phyloP scores from a whole-genome alignment of 177 flowering plant species.

The Vitis hybrid region DNA sequence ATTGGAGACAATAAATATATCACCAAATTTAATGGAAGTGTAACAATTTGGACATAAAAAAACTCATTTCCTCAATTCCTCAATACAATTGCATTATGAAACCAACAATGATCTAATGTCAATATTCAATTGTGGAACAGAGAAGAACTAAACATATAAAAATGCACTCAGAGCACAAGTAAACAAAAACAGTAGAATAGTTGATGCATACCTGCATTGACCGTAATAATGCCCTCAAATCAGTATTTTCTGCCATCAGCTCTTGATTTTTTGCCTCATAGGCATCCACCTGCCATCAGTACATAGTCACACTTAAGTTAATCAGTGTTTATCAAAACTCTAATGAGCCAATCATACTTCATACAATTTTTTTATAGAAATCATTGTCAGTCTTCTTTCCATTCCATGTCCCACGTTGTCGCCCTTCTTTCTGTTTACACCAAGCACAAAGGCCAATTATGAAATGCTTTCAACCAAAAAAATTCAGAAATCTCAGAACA shows the following conservation, averaged over 20 bases:
- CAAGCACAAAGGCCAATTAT: constrained; percentile 1
- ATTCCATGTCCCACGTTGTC: constrained; percentile 98
- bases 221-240: constrained; percentile 82
- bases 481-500: background rate
- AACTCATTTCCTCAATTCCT: no score
- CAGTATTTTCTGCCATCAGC: constrained; percentile 84
- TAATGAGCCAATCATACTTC: constrained; percentile 19
- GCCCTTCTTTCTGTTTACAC: constrained; percentile 87
- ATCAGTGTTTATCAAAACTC: constrained; percentile 1
- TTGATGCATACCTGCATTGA: constrained; percentile 77
- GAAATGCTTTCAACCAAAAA: constrained; percentile 1
- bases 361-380: constrained; percentile 91
- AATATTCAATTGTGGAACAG: no score
- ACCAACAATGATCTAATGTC: no score
- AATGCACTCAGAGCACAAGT: no score
- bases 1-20: no score
- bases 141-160: no score
- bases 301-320: background rate
- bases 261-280: constrained; percentile 96
- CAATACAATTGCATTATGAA: no score
- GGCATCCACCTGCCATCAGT: constrained; percentile 69
- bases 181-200: background rate
- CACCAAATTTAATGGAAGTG: no score
- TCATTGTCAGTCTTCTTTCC: constrained; percentile 94
- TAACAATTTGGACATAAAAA: no score